These are phyloP conservation scores for Lizanozyma gosingica DNA, from an alignment of 1,139 yeast genomes.

Conservation along the genomic window DNA sequence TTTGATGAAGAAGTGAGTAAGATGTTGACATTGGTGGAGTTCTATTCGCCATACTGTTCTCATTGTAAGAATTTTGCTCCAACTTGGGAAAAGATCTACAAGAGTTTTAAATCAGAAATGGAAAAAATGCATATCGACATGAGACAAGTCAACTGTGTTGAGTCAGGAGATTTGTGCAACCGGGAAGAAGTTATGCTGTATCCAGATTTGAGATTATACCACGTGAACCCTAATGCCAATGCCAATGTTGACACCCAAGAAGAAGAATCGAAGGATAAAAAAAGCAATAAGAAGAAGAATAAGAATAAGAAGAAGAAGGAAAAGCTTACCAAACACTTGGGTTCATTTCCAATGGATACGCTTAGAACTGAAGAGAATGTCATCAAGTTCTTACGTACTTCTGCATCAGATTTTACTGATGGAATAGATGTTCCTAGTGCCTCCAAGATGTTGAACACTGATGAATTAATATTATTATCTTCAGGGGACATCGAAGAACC, in stretches of 20 bases:
- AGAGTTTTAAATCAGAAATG: slow-evolving; percentile 25
- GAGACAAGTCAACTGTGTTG: slow-evolving; percentile 66
- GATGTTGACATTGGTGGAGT: slow-evolving; percentile 52
- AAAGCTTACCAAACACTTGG: slow-evolving; percentile 6
- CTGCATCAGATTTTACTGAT: slow-evolving; percentile 37
- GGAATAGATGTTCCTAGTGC: slow-evolving; percentile 33
- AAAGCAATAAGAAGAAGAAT: not conserved
- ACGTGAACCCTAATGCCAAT: slow-evolving; percentile 25
- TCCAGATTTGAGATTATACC: slow-evolving; percentile 56
- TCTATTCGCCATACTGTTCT: slow-evolving; percentile 62
- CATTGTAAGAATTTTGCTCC: slow-evolving; percentile 65
- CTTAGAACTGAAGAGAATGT: slow-evolving; percentile 41
- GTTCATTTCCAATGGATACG: slow-evolving; percentile 35
- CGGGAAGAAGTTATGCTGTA: slow-evolving; percentile 47
- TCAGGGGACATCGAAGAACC: slow-evolving; percentile 44
- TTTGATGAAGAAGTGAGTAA: slow-evolving; percentile 38
- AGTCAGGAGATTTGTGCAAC: slow-evolving; percentile 62
- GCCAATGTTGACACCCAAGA: not conserved
- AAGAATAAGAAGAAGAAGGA: not conserved
- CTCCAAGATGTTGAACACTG: slow-evolving; percentile 21
- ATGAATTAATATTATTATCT: slow-evolving; percentile 29
- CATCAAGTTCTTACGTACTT: slow-evolving; percentile 42
- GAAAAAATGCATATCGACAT: slow-evolving; percentile 39
- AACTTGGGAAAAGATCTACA: slow-evolving; percentile 51
- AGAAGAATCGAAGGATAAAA: not conserved